Percentiles rank a stretch among this genome's conserved stretches.
These are phyloP conservation scores for Suillus occidentalis DNA, from an alignment of 768 basidiomycete genomes.

Conservation along the genomic window DNA sequence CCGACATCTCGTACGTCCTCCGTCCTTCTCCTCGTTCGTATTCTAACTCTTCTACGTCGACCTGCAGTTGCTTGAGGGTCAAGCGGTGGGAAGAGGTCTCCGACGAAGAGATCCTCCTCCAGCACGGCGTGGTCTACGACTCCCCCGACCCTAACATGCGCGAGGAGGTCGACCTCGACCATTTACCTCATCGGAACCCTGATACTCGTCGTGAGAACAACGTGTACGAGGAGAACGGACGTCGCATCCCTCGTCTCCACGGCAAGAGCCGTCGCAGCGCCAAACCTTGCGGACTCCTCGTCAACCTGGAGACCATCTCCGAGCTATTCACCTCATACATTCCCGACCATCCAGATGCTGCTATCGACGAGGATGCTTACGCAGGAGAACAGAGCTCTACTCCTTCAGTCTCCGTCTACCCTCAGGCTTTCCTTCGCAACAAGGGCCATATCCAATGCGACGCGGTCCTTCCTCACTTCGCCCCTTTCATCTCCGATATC, in stretches of 20 bases:
- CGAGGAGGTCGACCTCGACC: neutral
- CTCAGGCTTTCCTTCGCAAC: neutral
- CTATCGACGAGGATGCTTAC: neutral
- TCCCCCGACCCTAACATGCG: neutral
- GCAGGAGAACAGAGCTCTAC: accelerated
- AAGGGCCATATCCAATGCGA: neutral
- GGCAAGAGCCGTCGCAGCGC: neutral
- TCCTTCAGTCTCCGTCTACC: neutral
- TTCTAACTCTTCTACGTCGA: too few relatives aligned
- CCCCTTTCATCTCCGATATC: neutral
- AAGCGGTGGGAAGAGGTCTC: neutral
- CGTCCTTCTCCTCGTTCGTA: too few relatives aligned
- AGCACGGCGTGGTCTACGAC: neutral
- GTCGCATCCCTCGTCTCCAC: neutral
- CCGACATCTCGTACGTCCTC: too few relatives aligned
- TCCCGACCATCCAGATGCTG: neutral
- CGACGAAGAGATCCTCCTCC: neutral
- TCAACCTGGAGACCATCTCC: neutral
- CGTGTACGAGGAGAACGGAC: neutral
- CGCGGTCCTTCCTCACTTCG: neutral
- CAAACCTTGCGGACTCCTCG: neutral
- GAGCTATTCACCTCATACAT: neutral
- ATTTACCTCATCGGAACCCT: neutral
- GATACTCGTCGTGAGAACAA: neutral
- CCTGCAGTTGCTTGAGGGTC: neutral